Base-by-base conservation (phyloP, 805 yeast genomes). In the Kodamaea hsintzibuensis region DNA sequence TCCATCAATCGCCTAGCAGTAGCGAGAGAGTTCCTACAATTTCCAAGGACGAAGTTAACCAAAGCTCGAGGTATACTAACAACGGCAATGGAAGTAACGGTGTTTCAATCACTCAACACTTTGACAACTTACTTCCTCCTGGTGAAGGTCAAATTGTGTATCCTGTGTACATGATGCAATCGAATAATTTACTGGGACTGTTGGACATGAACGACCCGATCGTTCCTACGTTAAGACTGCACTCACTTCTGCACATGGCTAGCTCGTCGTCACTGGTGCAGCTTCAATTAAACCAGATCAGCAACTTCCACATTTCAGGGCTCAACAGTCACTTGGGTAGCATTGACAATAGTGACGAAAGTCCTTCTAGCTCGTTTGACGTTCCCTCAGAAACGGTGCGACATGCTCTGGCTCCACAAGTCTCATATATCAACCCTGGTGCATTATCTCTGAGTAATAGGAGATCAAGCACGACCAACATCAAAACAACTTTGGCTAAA, bases 91-190 rank as follows among this genome's bases (percentile, higher is more conserved):
- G 48, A 3, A 19, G 50, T 10, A 35, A 37, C 22, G 27, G 46
- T 12, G 39, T 35, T 18, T 50, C 53, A 3, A 53, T 62, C 46
- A 60, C 61, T 22, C 73, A 69, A 52, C 64, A 66, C 51, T 74
- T 67, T 48, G 76, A 72, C 59, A 69, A 72, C 56, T 60, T 74
- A 49, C 62, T 73, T 37, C 40, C 61, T n/a, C 60, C 59, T 7
- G 60, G 60, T 33, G 69, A 69, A 43, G 55, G 59, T 50, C 64
- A 71, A 22, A 74, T 74, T 51, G 70, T 74, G 17, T 74, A 74
- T 52, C 78, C 78, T 1, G 68, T 74, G 12, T 74, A 74, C 53
- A 61, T 69, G 3, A 57, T 70, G 40, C 56, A 53, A 37, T 42
- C 40, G 22, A 38, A 52, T 40, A 35, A 25, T 38, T 40, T 40